Evolutionary conservation across 2,329 filamentous ascomycete genomes (phyloP), one percentile per base, ranked within the genome.

Genomic region (Botrytis fabae): DNA sequence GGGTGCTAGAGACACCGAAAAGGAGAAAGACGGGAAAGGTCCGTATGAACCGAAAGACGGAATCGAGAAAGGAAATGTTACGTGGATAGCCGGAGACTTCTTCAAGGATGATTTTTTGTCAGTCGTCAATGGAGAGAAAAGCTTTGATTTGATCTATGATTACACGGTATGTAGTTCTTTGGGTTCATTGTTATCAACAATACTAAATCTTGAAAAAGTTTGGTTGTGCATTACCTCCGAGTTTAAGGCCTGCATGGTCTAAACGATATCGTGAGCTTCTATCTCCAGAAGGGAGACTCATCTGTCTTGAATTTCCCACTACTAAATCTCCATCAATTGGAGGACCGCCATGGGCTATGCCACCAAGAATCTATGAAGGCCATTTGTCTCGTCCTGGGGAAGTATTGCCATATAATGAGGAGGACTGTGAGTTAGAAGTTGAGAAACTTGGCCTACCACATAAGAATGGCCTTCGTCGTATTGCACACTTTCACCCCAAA

Each of bases 251-350:
- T 4, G 80, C 79, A 32, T 91, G 89, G 89, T 86, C 88, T 20
- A 80, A 81, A 71, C 83, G 87, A 71, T 87, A 88, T 81, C 77
- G 82, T 22, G 79, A 85, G 57, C 83, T 91, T 57, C 82, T 91
- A 44, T 76, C 81, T 32, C 83, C 84, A 9, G 78, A 80, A 77
- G 88, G 88, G 35, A 83, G 85, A 54, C 83, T 91, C 40, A 80
- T 91, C 69, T 91, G 89, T 82, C 86, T 97, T 75, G 93, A 97
- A 80, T 97, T 92, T 80, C 94, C 94, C 16, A 89, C 91, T 1
- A 86, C 88, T 75, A 96, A 95, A 81, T 85, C 89, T 60, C 86
- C 91, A 16, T 85, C 84, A 18, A 85, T 86, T 16, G 86, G 86
- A 16, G 93, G 94, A 0, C 93, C 94, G 20, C 93, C 94, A 2